These are phyloP conservation scores for Carnegiea gigantea DNA, from an alignment of 179 eudicot genomes.

Conservation along the genomic window DNA sequence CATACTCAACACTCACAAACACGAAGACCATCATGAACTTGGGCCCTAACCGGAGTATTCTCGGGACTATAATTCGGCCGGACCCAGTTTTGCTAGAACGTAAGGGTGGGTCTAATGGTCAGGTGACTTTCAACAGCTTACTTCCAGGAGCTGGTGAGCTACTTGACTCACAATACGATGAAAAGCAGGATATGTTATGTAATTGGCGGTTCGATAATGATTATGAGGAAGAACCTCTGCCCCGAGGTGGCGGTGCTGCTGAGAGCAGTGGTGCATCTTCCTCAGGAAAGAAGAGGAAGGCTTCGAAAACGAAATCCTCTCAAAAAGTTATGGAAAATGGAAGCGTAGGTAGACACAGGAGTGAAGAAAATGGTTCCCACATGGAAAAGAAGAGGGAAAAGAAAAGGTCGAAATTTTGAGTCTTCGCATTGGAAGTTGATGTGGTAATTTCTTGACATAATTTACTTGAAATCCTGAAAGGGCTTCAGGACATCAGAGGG, in stretches of 20 bases:
- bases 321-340: slow-evolving; percentile 49
- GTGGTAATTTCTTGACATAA: background rate
- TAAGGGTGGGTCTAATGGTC: slow-evolving; percentile 78
- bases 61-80: slow-evolving; percentile 89
- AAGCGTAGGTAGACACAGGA: slow-evolving; percentile 13
- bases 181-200: slow-evolving; percentile 60
- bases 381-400: slow-evolving; percentile 42
- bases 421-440: background rate
- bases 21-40: slow-evolving; percentile 63
- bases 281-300: slow-evolving; percentile 63
- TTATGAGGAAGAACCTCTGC: slow-evolving; percentile 56
- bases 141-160: slow-evolving; percentile 89
- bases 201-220: slow-evolving; percentile 71
- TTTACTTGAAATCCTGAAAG: background rate
- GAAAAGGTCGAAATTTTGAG: slow-evolving; percentile 32
- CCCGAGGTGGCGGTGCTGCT: slow-evolving; percentile 54
- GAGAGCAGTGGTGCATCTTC: slow-evolving; percentile 39
- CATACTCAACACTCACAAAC: slow-evolving; percentile 71
- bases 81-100: slow-evolving; percentile 75
- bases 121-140: slow-evolving; percentile 57
- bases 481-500: background rate
- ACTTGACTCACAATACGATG: slow-evolving; percentile 33
- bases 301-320: slow-evolving; percentile 31
- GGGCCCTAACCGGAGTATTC: slow-evolving; percentile 77
- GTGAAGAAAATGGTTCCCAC: slow-evolving; percentile 37